Base-by-base conservation (phyloP, 352 stramenopile genomes). In the Halophytophthora polymorphica region DNA sequence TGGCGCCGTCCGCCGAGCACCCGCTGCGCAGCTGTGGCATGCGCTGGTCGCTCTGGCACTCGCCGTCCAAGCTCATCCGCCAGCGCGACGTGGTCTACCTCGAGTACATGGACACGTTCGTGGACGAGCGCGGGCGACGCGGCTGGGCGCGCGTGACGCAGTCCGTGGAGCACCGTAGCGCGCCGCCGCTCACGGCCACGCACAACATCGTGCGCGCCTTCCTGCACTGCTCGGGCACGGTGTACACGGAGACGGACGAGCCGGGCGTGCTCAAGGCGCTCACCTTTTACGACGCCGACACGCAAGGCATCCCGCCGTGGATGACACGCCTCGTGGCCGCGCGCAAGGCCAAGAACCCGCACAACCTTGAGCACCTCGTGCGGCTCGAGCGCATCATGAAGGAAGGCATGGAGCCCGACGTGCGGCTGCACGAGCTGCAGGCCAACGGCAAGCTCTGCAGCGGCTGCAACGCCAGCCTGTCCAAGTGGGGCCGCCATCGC, bases 1-100 rank as follows among this genome's bases (percentile, higher is more conserved):
- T 84, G 35, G 57, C 61, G 47, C 66, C 73, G 6, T 71, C 69
- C 19, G 46, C 44, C 2, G 71, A 73, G 19, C 69, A 83, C 35
- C 71, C 76, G 43, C 77, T 66, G 46, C 73, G 69, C n/a, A 75
- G 73, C 2, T 81, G 71, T 19, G 71, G 69, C 1, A 44, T 87
- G 59, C 73, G 71, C 29, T 87, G 73, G 76, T 85, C 76, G 51
- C 69, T 87, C 35, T 85, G 73, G 73, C 60, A 85, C 51, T 75
- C 69, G 35, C 71, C 76, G 2, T 77, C 73, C 14, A 77, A 75
- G 58, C 66, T 88, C 57, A 71, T 78, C 17, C 71, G 76, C 10
- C 70, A 79, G 49, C 66, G 73, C 19, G 76, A 88, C 35, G 71
- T 85, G 7, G 53, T 80, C 36, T 87, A 83, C 61, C 57, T 87